A percentile compares a stretch with the other conserved stretches of the same genome.
phyloP scores from a whole-genome alignment of 2,329 filamentous ascomycete species.

The Colletotrichum gigasporum region DNA sequence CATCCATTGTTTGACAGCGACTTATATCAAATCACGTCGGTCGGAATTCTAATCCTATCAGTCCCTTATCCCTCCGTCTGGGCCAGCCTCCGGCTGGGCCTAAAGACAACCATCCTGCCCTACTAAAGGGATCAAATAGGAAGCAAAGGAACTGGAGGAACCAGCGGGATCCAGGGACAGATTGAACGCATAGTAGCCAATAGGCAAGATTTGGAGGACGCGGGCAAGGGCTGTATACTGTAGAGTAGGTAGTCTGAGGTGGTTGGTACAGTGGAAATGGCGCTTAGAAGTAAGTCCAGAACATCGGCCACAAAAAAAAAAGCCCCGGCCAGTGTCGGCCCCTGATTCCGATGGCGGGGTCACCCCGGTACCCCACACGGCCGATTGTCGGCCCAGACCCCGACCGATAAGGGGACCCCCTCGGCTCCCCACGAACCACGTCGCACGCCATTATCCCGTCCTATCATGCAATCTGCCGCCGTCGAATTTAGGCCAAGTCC shows the following conservation, averaged over 20 bases:
- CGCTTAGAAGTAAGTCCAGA: too few relatives aligned
- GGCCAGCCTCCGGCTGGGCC: too few relatives aligned
- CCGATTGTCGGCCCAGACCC: conserved; percentile 13
- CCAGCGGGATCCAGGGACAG: too few relatives aligned
- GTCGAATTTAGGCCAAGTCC: not conserved
- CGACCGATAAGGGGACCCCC: conserved; percentile 19
- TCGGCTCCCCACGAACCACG: not conserved
- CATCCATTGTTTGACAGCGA: not conserved
- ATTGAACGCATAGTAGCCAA: too few relatives aligned
- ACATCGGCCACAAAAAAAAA: too few relatives aligned
- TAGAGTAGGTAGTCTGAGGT: too few relatives aligned
- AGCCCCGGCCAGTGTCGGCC: not conserved
- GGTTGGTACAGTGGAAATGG: too few relatives aligned
- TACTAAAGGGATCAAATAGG: too few relatives aligned
- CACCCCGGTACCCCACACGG: conserved; percentile 17
- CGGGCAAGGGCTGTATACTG: too few relatives aligned
- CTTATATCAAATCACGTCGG: conserved; percentile 13
- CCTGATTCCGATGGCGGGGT: conserved; percentile 12
- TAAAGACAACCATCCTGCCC: too few relatives aligned
- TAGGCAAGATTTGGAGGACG: too few relatives aligned
- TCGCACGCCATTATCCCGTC: conserved; percentile 17
- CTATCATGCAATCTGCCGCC: conserved; percentile 3
- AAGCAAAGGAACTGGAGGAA: too few relatives aligned
- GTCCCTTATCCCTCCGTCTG: not conserved
- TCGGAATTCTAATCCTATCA: not conserved